Conservation (phyloP, 2,329 filamentous ascomycete species). For the Aspergillus novofumigatus region DNA sequence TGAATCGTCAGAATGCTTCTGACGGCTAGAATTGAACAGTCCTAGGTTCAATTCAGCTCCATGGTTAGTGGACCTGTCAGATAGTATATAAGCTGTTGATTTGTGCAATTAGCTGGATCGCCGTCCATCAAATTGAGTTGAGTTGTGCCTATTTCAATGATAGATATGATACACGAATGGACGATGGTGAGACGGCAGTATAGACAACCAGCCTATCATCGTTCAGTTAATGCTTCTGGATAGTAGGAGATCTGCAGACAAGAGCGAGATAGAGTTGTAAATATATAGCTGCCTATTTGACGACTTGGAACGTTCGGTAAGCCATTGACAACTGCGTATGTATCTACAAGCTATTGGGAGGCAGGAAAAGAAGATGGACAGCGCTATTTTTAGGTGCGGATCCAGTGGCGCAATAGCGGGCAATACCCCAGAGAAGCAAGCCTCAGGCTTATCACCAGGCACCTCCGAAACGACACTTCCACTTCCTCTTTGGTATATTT, state of each 20-base stretch:
- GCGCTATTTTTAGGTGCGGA: background rate
- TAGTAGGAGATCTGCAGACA: background rate
- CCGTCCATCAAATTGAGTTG: background rate
- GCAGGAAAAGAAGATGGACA: no score
- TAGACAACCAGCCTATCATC: background rate
- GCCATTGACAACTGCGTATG: no score
- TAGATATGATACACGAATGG: background rate
- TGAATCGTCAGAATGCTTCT: background rate
- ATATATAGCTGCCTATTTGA: background rate
- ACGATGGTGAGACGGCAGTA: background rate
- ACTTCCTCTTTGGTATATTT: background rate
- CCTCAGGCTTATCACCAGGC: background rate
- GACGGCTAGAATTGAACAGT: background rate
- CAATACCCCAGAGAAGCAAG: background rate
- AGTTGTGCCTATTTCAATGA: background rate
- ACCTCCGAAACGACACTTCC: background rate
- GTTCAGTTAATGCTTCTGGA: background rate
- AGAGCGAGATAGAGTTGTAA: background rate
- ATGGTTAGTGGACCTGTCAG: background rate
- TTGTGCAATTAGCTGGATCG: background rate
- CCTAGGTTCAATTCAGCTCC: background rate
- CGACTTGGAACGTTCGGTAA: background rate
- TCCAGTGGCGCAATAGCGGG: background rate
- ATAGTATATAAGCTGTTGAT: background rate
- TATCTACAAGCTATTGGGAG: no score